Conservation (phyloP, 1,284 basidiomycete species). For the Puccinia coronata region DNA sequence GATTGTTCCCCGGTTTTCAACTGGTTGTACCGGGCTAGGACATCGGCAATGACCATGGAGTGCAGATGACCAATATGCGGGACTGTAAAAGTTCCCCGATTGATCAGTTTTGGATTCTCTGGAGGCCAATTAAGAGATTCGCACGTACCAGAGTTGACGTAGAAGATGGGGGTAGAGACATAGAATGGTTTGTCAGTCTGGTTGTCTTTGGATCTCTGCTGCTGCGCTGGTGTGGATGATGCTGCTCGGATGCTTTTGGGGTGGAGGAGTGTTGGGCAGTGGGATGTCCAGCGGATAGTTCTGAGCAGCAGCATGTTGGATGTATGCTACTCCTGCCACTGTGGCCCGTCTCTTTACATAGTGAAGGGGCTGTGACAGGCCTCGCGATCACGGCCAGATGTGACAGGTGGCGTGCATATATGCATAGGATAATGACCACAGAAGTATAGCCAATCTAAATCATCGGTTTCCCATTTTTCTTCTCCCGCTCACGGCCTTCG, state of each 20-base stretch:
- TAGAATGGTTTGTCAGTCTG: constrained; percentile 53
- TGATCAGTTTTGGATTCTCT: neutral
- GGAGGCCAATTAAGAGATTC: neutral
- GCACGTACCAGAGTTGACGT: constrained; percentile 57
- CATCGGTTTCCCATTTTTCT: too few species aligned
- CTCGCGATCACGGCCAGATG: neutral
- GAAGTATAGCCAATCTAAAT: too few species aligned
- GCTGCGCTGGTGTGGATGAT: neutral
- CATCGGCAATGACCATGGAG: constrained; percentile 58
- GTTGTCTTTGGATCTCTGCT: neutral
- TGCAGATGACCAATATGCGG: constrained; percentile 59
- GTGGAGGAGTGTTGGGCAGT: neutral
- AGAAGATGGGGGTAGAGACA: constrained; percentile 59
- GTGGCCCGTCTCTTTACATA: too few species aligned
- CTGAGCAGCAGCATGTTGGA: neutral
- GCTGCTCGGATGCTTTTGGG: neutral
- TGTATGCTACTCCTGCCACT: neutral
- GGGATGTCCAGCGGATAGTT: neutral
- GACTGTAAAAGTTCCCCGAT: constrained; percentile 41
- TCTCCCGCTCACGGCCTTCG: constrained; percentile 36
- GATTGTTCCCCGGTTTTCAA: constrained; percentile 52
- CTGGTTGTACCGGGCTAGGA: constrained; percentile 55
- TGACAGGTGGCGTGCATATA: neutral
- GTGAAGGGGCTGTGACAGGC: neutral
- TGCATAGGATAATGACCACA: too few species aligned